Evolutionary conservation across 257 asterid species (phyloP), one percentile per base, ranked within the genome.

Genomic region (Solanum bukasovii): DNA sequence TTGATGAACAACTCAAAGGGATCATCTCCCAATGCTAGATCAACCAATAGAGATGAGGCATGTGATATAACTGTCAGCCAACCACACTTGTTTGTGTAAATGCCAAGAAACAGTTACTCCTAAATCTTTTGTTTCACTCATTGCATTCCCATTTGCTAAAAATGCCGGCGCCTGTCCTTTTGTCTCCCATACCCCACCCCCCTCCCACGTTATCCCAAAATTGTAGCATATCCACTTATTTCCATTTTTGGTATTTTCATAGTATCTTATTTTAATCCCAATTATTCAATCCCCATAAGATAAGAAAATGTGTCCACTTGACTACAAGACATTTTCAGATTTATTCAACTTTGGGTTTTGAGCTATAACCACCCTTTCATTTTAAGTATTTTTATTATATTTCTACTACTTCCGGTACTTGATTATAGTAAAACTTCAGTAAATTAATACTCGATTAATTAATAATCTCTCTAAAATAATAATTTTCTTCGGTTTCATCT

Each of bases 121-220:
- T 21, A 35, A 35, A 74, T 38, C 59, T 79, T 74, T 90, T 90
- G 90, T 94, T 90, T 92, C 63, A 84, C 84, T 87, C 88, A 75
- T 75, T 37, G 89, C 75, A 59, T 42, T 90, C 90, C 84, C 49
- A 93, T 93, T 96, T 92, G 98, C 83, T 56, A 72, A 72, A 77
- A 8, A 27, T 67, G 44, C 16, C 98, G 98, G 95, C 89, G 94
- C 87, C 67, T 89, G 95, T 84, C 89, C 85, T 86, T 34, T 90
- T 79, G 92, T 89, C 92, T 49, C 92, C 95, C 92, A 92, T 46
- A 27, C 90, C 63, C 63, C 63, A 6, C 9, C 89, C 35, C 6
- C 13, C 71, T 33, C 52, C 5, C n/a, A 27, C 89, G 88, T 86
- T 89, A 91, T 88, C 90, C 87, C 21, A n/a, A 84, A n/a, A 75